Percentiles rank a stretch among this genome's conserved stretches.
These are phyloP conservation scores for Blastobotrys proliferans DNA, from an alignment of 1,139 yeast species.

Conservation along the genomic window DNA sequence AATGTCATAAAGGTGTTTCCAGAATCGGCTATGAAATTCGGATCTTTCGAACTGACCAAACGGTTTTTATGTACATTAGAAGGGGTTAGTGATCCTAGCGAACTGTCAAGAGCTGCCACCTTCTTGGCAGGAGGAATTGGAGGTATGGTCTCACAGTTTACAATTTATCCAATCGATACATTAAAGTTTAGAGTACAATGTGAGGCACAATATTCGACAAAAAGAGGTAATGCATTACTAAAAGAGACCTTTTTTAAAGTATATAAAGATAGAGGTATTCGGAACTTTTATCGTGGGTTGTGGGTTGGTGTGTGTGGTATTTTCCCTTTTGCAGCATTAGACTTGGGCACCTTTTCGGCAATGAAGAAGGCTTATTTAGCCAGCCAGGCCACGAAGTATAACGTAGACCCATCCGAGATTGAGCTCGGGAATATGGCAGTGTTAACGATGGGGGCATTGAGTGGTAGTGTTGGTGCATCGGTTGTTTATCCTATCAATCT, in stretches of 20 bases:
- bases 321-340: constrained; percentile 95
- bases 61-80: constrained; percentile 69
- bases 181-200: constrained; percentile 62
- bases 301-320: constrained; percentile 88
- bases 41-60: constrained; percentile 88
- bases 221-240: constrained; percentile 59
- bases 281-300: constrained; percentile 80
- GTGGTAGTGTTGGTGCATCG: constrained; percentile 95
- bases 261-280: constrained; percentile 74
- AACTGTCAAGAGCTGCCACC: constrained; percentile 72
- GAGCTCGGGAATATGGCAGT: constrained; percentile 75
- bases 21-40: constrained; percentile 96
- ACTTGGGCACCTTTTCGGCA: constrained; percentile 86
- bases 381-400: constrained; percentile 53
- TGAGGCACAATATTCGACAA: constrained; percentile 31
- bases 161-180: constrained; percentile 96
- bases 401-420: constrained; percentile 59
- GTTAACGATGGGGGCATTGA: constrained; percentile 84
- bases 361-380: constrained; percentile 71
- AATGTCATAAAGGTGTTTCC: constrained; percentile 94
- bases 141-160: constrained; percentile 87
- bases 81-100: constrained; percentile 68
- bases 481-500: constrained; percentile 90
- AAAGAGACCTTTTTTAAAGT: constrained; percentile 67
- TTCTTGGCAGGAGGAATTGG: constrained; percentile 94